phyloP scores from a whole-genome alignment of 2,329 filamentous ascomycete genomes.

The Hansfordia pulvinata region DNA sequence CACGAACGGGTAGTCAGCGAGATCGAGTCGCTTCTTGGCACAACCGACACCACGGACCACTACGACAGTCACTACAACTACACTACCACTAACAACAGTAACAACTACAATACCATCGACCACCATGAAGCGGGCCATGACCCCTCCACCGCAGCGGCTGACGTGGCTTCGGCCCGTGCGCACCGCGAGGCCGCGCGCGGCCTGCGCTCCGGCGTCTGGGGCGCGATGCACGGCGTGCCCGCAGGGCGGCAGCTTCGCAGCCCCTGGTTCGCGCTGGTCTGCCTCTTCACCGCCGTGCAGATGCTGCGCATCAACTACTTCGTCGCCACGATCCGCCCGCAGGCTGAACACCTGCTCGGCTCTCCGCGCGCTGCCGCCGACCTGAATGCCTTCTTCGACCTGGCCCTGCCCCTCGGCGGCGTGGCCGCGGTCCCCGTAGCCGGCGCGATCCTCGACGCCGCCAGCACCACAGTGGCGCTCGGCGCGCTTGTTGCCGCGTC shows the following conservation, averaged over 20 bases:
- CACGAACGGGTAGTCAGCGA: constrained; percentile 53
- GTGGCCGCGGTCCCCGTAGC: constrained; percentile 81
- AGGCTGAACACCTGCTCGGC: constrained; percentile 65
- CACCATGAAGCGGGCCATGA: constrained; percentile 49
- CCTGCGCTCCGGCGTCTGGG: constrained; percentile 67
- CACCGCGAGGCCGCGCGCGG: constrained; percentile 60
- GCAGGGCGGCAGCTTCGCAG: constrained; percentile 61
- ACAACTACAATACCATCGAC: constrained; percentile 15
- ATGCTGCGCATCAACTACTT: constrained; percentile 87
- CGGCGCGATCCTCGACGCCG: constrained; percentile 64
- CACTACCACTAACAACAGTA: too few species aligned
- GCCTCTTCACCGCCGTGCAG: constrained; percentile 64
- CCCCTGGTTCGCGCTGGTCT: constrained; percentile 76
- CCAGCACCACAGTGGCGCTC: constrained; percentile 59
- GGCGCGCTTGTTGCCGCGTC: constrained; percentile 55
- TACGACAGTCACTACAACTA: too few species aligned
- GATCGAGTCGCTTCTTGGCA: constrained; percentile 61
- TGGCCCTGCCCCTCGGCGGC: constrained; percentile 72
- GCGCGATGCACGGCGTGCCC: constrained; percentile 62
- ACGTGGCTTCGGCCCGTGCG: too few species aligned
- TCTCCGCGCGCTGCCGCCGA: constrained; percentile 45
- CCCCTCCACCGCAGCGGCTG: too few species aligned
- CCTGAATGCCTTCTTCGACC: constrained; percentile 76
- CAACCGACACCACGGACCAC: constrained; percentile 40
- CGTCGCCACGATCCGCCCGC: constrained; percentile 70